Evolutionary conservation across 257 asterid genomes (phyloP).

Genomic region (Solanum peruvianum): DNA sequence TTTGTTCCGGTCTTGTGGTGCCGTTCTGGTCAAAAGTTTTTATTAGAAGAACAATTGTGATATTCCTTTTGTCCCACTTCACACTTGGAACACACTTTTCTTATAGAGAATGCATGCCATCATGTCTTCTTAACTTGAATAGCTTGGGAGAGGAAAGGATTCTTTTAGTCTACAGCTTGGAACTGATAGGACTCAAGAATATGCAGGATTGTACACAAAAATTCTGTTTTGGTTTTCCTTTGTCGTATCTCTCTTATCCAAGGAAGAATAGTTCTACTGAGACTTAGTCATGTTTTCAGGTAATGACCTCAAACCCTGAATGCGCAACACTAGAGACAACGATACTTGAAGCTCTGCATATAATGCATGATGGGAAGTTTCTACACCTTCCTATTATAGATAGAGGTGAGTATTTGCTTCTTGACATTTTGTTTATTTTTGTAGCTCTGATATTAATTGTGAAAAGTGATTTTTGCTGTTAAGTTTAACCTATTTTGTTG

Average conservation of each 20-base stretch:
- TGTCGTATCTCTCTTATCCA: background rate
- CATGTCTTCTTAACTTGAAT: background rate
- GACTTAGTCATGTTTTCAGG: slow-evolving; percentile 32
- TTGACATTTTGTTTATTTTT: background rate
- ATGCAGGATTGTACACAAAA: background rate
- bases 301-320: slow-evolving; percentile 85
- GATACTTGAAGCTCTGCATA: slow-evolving; percentile 84
- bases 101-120: background rate
- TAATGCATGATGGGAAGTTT: slow-evolving; percentile 87
- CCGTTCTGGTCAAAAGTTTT: background rate
- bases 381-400: slow-evolving; percentile 86
- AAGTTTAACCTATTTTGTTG: slow-evolving; percentile 10
- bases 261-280: background rate
- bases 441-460: background rate
- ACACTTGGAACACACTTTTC: background rate
- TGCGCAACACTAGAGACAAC: slow-evolving; percentile 75
- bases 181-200: background rate
- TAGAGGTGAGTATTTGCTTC: slow-evolving; percentile 40
- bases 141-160: background rate
- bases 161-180: background rate
- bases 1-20: too few species aligned
- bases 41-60: background rate
- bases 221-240: background rate
- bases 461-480: background rate
- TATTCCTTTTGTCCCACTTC: background rate